Base-by-base conservation (phyloP, 164 flowering plant genomes). In the Macadamia integrifolia region DNA sequence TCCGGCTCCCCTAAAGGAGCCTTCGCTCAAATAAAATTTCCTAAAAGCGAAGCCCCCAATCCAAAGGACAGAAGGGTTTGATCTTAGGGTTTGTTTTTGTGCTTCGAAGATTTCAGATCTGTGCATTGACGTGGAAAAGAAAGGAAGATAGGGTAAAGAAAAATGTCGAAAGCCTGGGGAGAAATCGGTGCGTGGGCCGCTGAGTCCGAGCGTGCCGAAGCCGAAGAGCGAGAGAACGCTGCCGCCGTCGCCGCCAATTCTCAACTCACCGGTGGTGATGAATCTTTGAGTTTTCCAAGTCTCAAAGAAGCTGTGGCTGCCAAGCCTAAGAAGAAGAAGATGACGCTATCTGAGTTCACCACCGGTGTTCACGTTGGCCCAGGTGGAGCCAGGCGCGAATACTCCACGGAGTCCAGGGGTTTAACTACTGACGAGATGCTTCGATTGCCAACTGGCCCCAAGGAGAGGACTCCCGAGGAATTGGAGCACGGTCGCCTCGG, bases 391-490 rank as follows among this genome's bases (percentile, higher is more conserved):
- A 56, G 71, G 66, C 68, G 71, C 17, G 79, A 76, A 30, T 68
- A 59, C 1, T 50, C 67, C 17, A 3, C 28, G n/a, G 87, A 77
- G 2, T 53, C 68, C 1, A 81, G 71, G 63, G 83, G 90, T 0
- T 70, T 91, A 59, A 90, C 96, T 1, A 79, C 80, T 1, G 85
- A 80, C 0, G 93, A 90, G 81, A 85, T 88, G 85, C 69, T 80
- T 30, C 78, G 81, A 35, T 80, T 86, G 5, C 97, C 97, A 3
- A 94, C 95, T 13, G 89, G 89, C 0, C 95, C 95, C 9, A 84
- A 79, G 65, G 89, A 87, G 69, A 75, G 91, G 23, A 71, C 89
- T 1, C 72, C 78, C 0, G 95, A 84, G 55, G 90, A 86, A 68
- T 78, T 84, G 84, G 86, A 83, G 74, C 60, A 67, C 12, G 86